Evolutionary conservation across 1,284 basidiomycete genomes (phyloP), one percentile per base, ranked within the genome.

Genomic region (Blastosporella zonata): DNA sequence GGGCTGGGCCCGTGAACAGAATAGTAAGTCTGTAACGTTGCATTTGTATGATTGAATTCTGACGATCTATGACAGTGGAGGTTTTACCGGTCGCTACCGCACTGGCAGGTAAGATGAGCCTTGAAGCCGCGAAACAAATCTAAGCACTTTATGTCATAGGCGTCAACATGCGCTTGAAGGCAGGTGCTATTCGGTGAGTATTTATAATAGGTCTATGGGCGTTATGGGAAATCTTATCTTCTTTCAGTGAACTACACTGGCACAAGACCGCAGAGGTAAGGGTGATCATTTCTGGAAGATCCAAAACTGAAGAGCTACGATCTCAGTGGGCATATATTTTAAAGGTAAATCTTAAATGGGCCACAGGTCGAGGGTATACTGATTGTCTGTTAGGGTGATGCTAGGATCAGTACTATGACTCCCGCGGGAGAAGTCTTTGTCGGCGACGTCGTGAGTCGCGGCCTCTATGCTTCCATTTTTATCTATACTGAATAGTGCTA

Each of bases 141-240:
- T 25, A 17, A 15, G 39, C 5, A 27, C 25, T 27, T 27, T 6
- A 27, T 27, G 25, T 31, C 12, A 37, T 42, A 63, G 66, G 69
- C n/a, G 80, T 82, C 12, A 73, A 83, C 53, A 82, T 82, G 81
- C 73, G 77, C 23, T 65, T 84, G 7, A 69, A 81, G 56, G 59
- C 68, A 41, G 81, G 79, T 0, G 77, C 77, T 1, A 68, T 81
- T 43, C 70, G 78, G 67, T 73, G 46, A 51, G 70, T 50, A 17
- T 8, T 6, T 39, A 10, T 0, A 33, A 9, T 20, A 10, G 20
- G 41, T 12, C 5, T 18, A 27, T 20, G 27, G 22, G 18, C 1
- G 12, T 2, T 37, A 27, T 25, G 31, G 7, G 15, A 28, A 6
- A 12, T 10, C n/a, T 23, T 38, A 17, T 45, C 55, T n/a, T 57